Percentiles rank a stretch among this genome's conserved stretches.
phyloP scores from a whole-genome alignment of 2,329 filamentous ascomycete species.

The Colletotrichum sp. region DNA sequence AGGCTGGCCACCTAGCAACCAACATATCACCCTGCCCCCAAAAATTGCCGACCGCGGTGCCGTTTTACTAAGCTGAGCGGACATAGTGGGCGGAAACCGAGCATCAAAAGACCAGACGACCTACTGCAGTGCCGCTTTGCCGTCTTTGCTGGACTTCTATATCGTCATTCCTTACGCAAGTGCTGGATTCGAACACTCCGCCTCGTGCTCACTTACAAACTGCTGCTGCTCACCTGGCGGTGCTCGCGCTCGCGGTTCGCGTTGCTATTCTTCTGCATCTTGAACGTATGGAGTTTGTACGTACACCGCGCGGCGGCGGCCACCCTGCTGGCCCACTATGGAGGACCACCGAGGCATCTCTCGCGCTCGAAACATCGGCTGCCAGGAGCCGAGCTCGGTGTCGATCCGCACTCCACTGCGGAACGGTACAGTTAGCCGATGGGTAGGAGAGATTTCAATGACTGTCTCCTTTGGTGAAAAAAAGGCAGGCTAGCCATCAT shows the following conservation, averaged over 20 bases:
- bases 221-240: not conserved
- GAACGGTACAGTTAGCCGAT: conserved; percentile 10
- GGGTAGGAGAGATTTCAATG: not conserved
- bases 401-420: conserved; percentile 19
- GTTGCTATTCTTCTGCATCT: not conserved
- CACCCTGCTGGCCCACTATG: not conserved
- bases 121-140: not conserved
- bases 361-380: conserved; percentile 12
- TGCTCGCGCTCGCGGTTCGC: not conserved
- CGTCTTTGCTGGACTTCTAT: not conserved
- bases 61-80: not conserved
- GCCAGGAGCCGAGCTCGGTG: conserved; percentile 15
- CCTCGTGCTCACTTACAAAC: not conserved
- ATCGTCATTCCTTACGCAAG: not conserved
- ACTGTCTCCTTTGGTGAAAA: not conserved
- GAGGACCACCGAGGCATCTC: conserved; percentile 11
- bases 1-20: not conserved
- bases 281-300: not conserved
- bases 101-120: not conserved
- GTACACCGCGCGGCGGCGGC: not conserved
- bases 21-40: not conserved
- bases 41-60: not conserved
- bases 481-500: conserved; percentile 7
- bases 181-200: not conserved
- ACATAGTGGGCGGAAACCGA: not conserved